Evolutionary conservation across 495 filamentous ascomycete species (phyloP), one percentile per base, ranked within the genome.

Genomic region (Penicillium crystallinum): DNA sequence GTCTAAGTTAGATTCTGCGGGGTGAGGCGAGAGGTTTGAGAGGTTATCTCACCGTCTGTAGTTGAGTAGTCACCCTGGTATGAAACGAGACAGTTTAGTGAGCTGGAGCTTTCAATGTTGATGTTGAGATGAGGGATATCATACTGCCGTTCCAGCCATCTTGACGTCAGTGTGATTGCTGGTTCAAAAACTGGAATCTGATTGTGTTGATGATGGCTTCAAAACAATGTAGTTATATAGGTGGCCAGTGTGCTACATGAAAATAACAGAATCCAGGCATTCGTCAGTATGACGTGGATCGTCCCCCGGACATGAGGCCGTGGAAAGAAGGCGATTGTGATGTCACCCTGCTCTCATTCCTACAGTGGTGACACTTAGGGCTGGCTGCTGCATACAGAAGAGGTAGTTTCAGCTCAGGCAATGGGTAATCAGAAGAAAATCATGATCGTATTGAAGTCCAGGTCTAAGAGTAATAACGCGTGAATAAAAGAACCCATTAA

Each of bases 361-460:
- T 18, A n/a, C n/a, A n/a, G n/a, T n/a, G n/a, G 40, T 7, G 19
- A 19, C 19, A 27, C 9, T 39, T 4, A 23, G 22, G 36, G 29
- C 29, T 9, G 11, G 29, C 29, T 31, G 4, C 4, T 29, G 4
- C 25, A 8, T 8, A 29, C 25, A 4, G 25, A 2, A 31, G 2
- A 9, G 29, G 6, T 31, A 31, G 9, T 22, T 21, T 39, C 9
- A 39, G 22, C 15, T 5, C 18, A 17, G 6, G 34, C 17, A 15
- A 17, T 17, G 1, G n/a, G n/a, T 17, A 18, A 14, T 18, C 27
- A 15, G 40, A 23, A 31, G 30, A 39, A 46, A 43, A 50, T 64
- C 57, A 62, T 40, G 49, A 58, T 64, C 62, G 43, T 61, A 55
- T 47, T 65, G 53, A 59, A 49, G 58, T 55, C 54, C 52, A 59